phyloP scores from a whole-genome alignment of 2,329 filamentous ascomycete species.

The Penicillium sp. region DNA sequence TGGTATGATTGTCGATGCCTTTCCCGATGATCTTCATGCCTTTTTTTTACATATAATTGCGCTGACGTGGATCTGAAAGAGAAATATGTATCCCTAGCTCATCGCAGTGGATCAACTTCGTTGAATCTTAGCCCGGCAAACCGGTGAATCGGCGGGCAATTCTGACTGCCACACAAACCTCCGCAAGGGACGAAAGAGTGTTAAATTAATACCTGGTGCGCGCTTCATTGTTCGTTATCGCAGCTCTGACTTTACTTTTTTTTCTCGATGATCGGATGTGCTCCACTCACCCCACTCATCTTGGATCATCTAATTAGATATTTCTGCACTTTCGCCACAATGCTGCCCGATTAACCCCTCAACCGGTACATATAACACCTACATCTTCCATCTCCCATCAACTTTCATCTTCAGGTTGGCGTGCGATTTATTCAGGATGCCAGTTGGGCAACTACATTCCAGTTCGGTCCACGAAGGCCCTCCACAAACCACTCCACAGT shows the following conservation, averaged over 20 bases:
- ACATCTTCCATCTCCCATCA: not conserved
- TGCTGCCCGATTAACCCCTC: not conserved
- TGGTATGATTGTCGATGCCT: not conserved
- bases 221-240: not conserved
- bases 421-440: constrained; percentile 7
- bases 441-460: constrained; percentile 6
- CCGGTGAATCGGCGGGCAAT: not conserved
- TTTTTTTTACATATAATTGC: not conserved
- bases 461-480: not conserved
- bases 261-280: constrained; percentile 4
- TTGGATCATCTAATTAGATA: constrained; percentile 11
- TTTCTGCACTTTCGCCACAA: constrained; percentile 17
- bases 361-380: not conserved
- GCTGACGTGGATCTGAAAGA: not conserved
- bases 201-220: not conserved
- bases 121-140: not conserved
- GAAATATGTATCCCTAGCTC: constrained; percentile 5
- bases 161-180: constrained; percentile 11
- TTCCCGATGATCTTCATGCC: not conserved
- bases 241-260: constrained; percentile 1
- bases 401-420: not conserved
- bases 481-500: constrained; percentile 6
- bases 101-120: not conserved
- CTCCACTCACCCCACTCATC: constrained; percentile 10
- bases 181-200: constrained; percentile 10